Conservation (phyloP, 768 basidiomycete species). For the Russula brevipes region DNA sequence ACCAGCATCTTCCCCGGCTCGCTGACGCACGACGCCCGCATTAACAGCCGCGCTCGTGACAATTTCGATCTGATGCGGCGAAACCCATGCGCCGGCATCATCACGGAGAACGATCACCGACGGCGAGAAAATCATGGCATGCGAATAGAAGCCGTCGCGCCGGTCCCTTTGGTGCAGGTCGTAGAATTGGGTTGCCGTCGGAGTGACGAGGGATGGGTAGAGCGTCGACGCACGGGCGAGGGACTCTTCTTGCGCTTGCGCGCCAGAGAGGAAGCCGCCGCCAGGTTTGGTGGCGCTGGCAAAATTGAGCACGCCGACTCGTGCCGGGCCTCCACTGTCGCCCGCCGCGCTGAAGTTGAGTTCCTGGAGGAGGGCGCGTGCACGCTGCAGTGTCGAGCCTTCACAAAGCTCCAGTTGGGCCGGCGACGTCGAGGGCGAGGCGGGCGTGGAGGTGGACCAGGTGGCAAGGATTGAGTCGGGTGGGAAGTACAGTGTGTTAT, state of each 20-base stretch:
- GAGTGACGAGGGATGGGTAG: conserved; percentile 55
- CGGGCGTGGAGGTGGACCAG: conserved; percentile 37
- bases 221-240: conserved; percentile 73
- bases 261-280: conserved; percentile 68
- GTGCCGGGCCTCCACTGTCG: conserved; percentile 25
- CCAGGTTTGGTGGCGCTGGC: conserved; percentile 72
- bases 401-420: conserved; percentile 47
- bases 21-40: conserved; percentile 45
- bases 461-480: conserved; percentile 44
- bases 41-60: conserved; percentile 75
- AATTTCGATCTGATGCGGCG: conserved; percentile 58
- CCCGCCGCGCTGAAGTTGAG: conserved; percentile 23
- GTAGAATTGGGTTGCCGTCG: conserved; percentile 57
- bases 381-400: conserved; percentile 60
- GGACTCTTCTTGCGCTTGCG: conserved; percentile 76
- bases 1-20: conserved; percentile 1
- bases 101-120: conserved; percentile 56
- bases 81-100: conserved; percentile 52
- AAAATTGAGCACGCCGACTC: conserved; percentile 66
- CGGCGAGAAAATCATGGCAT: conserved; percentile 74
- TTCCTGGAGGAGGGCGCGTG: conserved; percentile 36
- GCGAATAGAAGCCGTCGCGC: conserved; percentile 60
- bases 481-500: conserved; percentile 49
- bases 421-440: neutral
- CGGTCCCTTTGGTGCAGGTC: conserved; percentile 45